phyloP scores from a whole-genome alignment of 305 asterid genomes.

The Nicotiana rustica region DNA sequence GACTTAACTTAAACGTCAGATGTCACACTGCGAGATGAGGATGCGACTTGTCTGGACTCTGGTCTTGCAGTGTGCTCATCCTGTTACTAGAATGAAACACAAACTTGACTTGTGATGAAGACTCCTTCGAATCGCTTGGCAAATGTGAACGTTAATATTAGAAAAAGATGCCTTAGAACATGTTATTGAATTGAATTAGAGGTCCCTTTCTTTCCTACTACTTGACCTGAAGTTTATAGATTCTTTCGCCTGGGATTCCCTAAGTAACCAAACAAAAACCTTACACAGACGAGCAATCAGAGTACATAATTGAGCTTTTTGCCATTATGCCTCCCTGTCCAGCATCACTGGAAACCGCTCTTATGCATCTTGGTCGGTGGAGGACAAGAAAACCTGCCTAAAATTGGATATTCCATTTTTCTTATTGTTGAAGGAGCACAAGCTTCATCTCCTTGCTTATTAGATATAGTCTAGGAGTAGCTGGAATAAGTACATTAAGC shows the following conservation, averaged over 20 bases:
- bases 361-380: conserved; percentile 1
- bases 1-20: conserved; percentile 19
- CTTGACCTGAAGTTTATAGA: neutral
- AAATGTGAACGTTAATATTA: neutral
- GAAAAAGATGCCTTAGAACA: conserved; percentile 18
- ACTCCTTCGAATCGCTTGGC: neutral
- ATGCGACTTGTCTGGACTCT: neutral
- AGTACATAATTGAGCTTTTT: neutral
- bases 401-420: neutral
- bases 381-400: neutral
- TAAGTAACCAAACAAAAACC: neutral
- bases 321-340: neutral
- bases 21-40: conserved; percentile 5
- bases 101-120: neutral
- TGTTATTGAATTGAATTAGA: neutral
- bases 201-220: neutral
- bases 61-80: neutral
- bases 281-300: neutral
- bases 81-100: neutral
- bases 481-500: conserved; percentile 11
- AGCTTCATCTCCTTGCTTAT: neutral
- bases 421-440: neutral
- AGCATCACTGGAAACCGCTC: neutral
- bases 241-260: neutral
- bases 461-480: neutral